Evolutionary conservation across 208 protist species (phyloP).

Genomic region (Lotmaria passim): DNA sequence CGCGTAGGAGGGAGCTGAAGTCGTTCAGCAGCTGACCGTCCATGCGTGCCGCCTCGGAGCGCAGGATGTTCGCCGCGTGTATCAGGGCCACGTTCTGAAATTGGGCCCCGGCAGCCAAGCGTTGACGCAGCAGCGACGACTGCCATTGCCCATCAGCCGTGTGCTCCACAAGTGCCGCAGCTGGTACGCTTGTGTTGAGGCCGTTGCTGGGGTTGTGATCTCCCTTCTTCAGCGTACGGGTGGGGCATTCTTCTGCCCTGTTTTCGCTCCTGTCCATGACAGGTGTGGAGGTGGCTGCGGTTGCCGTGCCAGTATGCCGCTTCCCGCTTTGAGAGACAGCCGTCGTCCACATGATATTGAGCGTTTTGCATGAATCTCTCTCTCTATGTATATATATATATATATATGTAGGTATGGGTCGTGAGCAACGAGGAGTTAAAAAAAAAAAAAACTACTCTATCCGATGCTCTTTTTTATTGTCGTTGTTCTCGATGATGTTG

Average conservation of each 20-base stretch:
- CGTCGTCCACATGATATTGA: constrained; percentile 1
- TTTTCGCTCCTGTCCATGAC: no score
- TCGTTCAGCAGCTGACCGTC: constrained; percentile 80
- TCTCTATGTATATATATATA: background rate
- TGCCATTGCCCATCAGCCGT: constrained; percentile 20
- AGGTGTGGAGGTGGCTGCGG: background rate
- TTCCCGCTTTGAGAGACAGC: background rate
- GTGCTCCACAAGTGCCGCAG: background rate
- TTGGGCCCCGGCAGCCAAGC: constrained; percentile 34
- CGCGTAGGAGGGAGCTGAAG: constrained; percentile 66
- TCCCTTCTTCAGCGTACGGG: no score
- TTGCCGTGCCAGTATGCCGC: background rate
- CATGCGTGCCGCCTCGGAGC: constrained; percentile 68
- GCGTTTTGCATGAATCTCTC: background rate
- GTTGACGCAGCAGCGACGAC: constrained; percentile 48
- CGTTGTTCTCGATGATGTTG: no score
- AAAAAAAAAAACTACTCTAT: no score
- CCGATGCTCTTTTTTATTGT: no score
- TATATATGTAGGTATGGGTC: no score
- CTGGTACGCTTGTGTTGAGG: background rate
- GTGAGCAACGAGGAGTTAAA: no score
- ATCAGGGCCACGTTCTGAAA: constrained; percentile 76
- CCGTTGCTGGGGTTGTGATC: background rate
- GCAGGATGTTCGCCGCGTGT: constrained; percentile 68
- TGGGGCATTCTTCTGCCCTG: background rate